Evolutionary conservation across 768 basidiomycete genomes (phyloP).

Genomic region (Crassisporium funariophilum): DNA sequence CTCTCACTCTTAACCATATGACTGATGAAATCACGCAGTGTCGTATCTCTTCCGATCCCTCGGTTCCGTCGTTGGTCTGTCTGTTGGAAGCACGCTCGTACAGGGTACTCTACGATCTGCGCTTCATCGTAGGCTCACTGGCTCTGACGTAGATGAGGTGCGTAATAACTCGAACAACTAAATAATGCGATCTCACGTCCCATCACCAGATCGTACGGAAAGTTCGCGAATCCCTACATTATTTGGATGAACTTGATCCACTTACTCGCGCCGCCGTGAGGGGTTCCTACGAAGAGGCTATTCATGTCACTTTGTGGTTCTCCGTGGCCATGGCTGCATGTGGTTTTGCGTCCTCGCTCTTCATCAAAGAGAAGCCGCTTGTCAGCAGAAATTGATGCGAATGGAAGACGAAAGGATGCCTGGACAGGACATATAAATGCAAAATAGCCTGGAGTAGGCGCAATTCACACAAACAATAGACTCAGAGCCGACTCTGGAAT

Average conservation of each 20-base stretch:
- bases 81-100: slow-evolving; percentile 57
- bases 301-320: slow-evolving; percentile 52
- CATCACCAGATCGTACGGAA: slow-evolving; percentile 44
- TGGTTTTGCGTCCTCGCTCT: slow-evolving; percentile 47
- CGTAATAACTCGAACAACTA: slow-evolving; percentile 11
- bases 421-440: background rate
- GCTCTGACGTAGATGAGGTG: slow-evolving; percentile 57
- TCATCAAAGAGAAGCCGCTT: slow-evolving; percentile 54
- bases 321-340: slow-evolving; percentile 41
- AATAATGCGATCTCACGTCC: background rate
- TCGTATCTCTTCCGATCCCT: slow-evolving; percentile 70
- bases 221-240: slow-evolving; percentile 52
- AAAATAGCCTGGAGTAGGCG: background rate
- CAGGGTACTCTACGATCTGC: slow-evolving; percentile 50
- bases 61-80: slow-evolving; percentile 59
- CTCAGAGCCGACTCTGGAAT: too few species aligned
- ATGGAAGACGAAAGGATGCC: background rate
- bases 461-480: background rate
- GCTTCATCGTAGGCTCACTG: slow-evolving; percentile 43
- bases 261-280: slow-evolving; percentile 37
- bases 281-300: slow-evolving; percentile 44
- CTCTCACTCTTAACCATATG: background rate
- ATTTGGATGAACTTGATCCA: slow-evolving; percentile 46
- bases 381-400: slow-evolving; percentile 10
- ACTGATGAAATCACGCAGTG: slow-evolving; percentile 32